These are phyloP conservation scores for Athelia sp. DNA, from an alignment of 1,284 basidiomycete species.

Conservation along the genomic window DNA sequence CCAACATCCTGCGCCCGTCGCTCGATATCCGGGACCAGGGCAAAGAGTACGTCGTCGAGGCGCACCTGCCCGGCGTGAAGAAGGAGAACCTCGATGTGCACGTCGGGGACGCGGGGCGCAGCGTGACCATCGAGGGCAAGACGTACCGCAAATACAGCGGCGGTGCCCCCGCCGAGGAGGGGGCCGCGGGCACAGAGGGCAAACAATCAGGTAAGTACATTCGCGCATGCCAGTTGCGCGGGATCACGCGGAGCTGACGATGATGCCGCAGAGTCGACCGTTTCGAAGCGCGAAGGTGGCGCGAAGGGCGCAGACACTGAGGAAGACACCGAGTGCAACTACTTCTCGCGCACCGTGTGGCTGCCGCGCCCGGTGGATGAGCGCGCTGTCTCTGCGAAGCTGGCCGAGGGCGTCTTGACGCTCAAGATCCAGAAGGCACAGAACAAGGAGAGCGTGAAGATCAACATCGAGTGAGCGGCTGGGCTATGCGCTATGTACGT, in stretches of 20 bases:
- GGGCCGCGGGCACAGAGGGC: conserved; percentile 7
- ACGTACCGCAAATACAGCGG: conserved; percentile 1
- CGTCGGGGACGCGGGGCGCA: conserved; percentile 18
- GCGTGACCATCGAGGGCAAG: conserved; percentile 18
- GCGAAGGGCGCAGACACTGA: background rate
- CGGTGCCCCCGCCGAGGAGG: conserved; percentile 2
- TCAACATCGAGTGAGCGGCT: conserved; percentile 4
- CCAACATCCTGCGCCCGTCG: background rate
- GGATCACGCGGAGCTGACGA: too few relatives aligned
- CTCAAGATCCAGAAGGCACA: conserved; percentile 6
- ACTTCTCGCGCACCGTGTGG: conserved; percentile 18
- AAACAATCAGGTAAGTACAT: background rate
- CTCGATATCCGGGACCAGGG: conserved; percentile 12
- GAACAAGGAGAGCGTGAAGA: conserved; percentile 4
- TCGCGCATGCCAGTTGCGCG: too few relatives aligned
- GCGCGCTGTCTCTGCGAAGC: conserved; percentile 14
- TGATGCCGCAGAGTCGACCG: background rate
- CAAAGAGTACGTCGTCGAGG: conserved; percentile 18
- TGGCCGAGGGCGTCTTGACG: conserved; percentile 20
- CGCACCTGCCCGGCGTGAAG: conserved; percentile 22
- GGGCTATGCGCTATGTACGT: too few relatives aligned
- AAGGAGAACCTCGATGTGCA: conserved; percentile 21
- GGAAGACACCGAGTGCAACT: background rate
- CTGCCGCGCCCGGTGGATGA: conserved; percentile 18
- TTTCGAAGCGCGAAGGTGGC: background rate